phyloP scores from a whole-genome alignment of 495 filamentous ascomycete genomes.

The Penicillium roqueforti region DNA sequence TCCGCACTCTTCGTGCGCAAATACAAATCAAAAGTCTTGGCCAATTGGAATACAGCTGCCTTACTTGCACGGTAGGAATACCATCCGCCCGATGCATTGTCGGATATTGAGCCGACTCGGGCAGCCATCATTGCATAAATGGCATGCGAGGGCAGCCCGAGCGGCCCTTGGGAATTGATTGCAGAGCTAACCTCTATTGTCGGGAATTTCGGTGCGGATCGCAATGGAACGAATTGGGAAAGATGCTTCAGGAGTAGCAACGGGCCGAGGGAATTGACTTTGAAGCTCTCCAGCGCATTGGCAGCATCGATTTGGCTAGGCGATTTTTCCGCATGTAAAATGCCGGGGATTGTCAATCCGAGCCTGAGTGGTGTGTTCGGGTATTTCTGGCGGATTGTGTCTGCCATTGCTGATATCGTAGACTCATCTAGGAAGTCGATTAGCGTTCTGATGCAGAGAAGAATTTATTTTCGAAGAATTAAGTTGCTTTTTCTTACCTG shows the following conservation, averaged over 20 bases:
- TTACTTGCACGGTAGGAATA: slow-evolving; percentile 75
- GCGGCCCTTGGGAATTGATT: not conserved
- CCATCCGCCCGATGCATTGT: slow-evolving; percentile 68
- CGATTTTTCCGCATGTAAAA: slow-evolving; percentile 71
- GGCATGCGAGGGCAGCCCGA: slow-evolving; percentile 43
- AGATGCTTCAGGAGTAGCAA: slow-evolving; percentile 75
- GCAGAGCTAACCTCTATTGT: not conserved
- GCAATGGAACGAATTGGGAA: slow-evolving; percentile 58
- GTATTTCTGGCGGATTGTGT: slow-evolving; percentile 38
- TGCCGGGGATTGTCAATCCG: slow-evolving; percentile 65
- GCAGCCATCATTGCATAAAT: slow-evolving; percentile 69
- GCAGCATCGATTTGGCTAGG: slow-evolving; percentile 56
- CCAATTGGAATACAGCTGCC: slow-evolving; percentile 63
- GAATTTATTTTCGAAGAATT: not conserved
- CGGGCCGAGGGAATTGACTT: slow-evolving; percentile 68
- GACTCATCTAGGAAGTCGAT: slow-evolving; percentile 32
- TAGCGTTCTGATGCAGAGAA: not conserved
- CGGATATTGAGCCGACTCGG: slow-evolving; percentile 67
- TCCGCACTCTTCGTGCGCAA: slow-evolving; percentile 49
- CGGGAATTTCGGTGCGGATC: slow-evolving; percentile 27
- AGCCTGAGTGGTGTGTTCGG: slow-evolving; percentile 61
- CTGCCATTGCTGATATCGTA: slow-evolving; percentile 37
- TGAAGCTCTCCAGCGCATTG: slow-evolving; percentile 56
- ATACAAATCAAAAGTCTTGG: slow-evolving; percentile 70
- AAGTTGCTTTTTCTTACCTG: slow-evolving; percentile 38